Evolutionary conservation across 1,139 yeast species (phyloP), one percentile per base, ranked within the genome.

Genomic region (Meyerozyma athensensis): DNA sequence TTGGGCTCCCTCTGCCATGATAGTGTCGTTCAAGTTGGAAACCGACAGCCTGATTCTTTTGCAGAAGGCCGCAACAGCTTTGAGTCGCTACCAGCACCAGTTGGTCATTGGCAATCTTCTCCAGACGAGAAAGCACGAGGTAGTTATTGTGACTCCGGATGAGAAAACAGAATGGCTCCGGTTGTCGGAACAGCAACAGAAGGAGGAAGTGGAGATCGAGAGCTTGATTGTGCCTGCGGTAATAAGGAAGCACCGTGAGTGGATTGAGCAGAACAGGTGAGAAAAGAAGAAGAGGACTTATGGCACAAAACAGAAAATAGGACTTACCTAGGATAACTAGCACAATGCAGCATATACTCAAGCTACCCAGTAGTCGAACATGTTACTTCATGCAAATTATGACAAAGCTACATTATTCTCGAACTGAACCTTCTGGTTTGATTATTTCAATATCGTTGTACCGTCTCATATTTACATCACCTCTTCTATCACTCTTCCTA

Each of bases 1-100:
- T 21, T 92, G 98, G 98, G 95, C 96, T 1, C 95, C 95, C 1
- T 78, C 81, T 7, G 95, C 97, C 2, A 85, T 89, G 95, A 87
- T 94, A 43, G 85, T 92, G 3, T 86, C 96, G 18, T 94, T 94
- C 65, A 94, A 94, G 59, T 73, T 92, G 42, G 99, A 94, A 56
- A 94, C 99, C 0, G 98, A 94, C 58, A 60, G 63, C 43, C 53
- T 67, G 9, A 75, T 94, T 17, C 65, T 94, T 47, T 72, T 87
- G 33, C 68, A 74, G 40, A 94, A 94, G 61, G 87, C 96, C 5
- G 67, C 67, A 37, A 77, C 74, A 39, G 97, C 98, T 0, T 68
- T 94, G 43, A 77, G 77, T 24, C 72, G 95, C 43, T 94, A 94
- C 58, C 84, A 80, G 45, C 98, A 94, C 60, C 97, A 89, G 56